Conservation (phyloP, 805 yeast genomes). For the Ogataea corticis region DNA sequence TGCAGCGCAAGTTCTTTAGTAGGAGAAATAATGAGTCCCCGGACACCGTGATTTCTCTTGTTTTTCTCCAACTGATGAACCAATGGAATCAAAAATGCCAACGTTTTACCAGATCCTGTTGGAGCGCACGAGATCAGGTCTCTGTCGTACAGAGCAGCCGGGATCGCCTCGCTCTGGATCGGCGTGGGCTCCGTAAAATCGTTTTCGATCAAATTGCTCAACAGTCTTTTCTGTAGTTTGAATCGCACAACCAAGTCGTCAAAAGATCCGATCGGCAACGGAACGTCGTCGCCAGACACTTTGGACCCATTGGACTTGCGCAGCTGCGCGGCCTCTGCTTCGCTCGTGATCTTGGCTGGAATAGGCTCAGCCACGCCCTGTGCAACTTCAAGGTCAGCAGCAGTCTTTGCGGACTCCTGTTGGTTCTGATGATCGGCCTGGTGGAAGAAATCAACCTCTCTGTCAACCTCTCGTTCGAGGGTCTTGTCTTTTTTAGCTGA, state of each 20-base stretch:
- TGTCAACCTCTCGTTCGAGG: conserved; percentile 54
- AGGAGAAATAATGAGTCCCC: conserved; percentile 85
- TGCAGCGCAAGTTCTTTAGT: conserved; percentile 93
- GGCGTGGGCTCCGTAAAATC: conserved; percentile 88
- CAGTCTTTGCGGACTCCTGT: conserved; percentile 25
- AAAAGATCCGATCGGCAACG: conserved; percentile 90
- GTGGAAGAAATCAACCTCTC: conserved; percentile 83
- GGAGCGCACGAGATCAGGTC: conserved; percentile 95
- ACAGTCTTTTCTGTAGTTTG: conserved; percentile 56
- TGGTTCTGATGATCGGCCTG: conserved; percentile 28
- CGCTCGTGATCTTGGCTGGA: conserved; percentile 42
- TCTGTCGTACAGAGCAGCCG: conserved; percentile 64
- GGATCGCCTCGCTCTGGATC: conserved; percentile 89
- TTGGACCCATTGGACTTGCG: conserved; percentile 66
- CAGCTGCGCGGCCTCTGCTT: conserved; percentile 58
- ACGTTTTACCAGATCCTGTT: conserved; percentile 96
- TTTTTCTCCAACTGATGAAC: conserved; percentile 47
- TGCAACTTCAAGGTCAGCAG: conserved; percentile 32
- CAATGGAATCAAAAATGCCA: conserved; percentile 85
- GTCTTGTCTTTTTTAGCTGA: conserved; percentile 39
- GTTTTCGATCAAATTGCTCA: conserved; percentile 63
- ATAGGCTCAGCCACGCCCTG: conserved; percentile 4
- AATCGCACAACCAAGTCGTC: conserved; percentile 74
- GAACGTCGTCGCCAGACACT: conserved; percentile 80
- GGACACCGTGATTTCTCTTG: conserved; percentile 48